Percentiles rank a stretch among this genome's conserved stretches.
Conservation (phyloP, 768 basidiomycete species). For the Leucocoprinus leucothites region DNA sequence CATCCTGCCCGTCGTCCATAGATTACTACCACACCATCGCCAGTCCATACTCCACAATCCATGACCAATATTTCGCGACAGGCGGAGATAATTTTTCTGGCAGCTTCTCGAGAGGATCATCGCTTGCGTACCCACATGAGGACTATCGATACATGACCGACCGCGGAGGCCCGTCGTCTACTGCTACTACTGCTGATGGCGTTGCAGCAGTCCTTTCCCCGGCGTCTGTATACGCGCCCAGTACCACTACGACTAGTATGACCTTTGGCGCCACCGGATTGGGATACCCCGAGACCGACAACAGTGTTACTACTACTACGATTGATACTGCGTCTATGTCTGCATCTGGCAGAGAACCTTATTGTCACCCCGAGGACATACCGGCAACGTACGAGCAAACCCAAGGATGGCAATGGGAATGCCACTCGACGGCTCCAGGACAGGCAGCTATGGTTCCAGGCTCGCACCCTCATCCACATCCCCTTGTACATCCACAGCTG, state of each 20-base stretch:
- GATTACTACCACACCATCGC: slow-evolving; percentile 24
- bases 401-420: slow-evolving; percentile 13
- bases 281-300: slow-evolving; percentile 36
- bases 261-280: slow-evolving; percentile 42
- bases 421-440: neutral
- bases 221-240: neutral
- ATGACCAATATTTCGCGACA: slow-evolving; percentile 29
- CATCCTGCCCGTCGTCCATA: slow-evolving; percentile 24
- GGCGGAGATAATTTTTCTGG: slow-evolving; percentile 29
- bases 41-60: slow-evolving; percentile 18
- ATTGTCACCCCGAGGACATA: slow-evolving; percentile 39
- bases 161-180: slow-evolving; percentile 31
- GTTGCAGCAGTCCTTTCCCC: slow-evolving; percentile 10
- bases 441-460: slow-evolving; percentile 17
- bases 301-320: neutral
- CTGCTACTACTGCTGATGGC: neutral
- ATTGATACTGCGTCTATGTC: neutral
- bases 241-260: slow-evolving; percentile 15
- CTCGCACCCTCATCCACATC: slow-evolving; percentile 7
- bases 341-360: slow-evolving; percentile 15
- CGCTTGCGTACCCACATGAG: slow-evolving; percentile 41
- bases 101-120: slow-evolving; percentile 53
- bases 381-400: slow-evolving; percentile 28
- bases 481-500: slow-evolving; percentile 4
- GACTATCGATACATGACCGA: slow-evolving; percentile 39